Percentiles rank a stretch among this genome's conserved stretches.
Evolutionary conservation across 2,329 filamentous ascomycete genomes (phyloP).

Genomic region (Arthrobotrys conoides): DNA sequence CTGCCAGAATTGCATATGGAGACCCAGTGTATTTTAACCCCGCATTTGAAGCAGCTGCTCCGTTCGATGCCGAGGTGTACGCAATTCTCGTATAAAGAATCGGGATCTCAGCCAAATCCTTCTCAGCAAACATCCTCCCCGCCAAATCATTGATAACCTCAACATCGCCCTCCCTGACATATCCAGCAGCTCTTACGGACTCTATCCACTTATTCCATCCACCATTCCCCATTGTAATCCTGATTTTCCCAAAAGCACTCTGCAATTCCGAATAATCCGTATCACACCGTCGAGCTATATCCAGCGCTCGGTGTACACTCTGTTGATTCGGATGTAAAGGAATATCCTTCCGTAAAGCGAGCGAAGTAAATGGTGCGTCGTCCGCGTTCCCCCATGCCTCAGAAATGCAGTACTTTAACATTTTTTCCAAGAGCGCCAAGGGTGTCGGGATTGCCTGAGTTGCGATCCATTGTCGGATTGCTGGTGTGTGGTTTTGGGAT

Average conservation of each 20-base stretch:
- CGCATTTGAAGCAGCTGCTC: not conserved
- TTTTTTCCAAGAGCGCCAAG: slow-evolving; percentile 39
- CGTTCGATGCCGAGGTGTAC: slow-evolving; percentile 28
- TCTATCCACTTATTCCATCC: slow-evolving; percentile 35
- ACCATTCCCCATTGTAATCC: not conserved
- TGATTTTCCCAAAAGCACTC: slow-evolving; percentile 8
- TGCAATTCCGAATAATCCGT: slow-evolving; percentile 41
- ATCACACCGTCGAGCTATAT: slow-evolving; percentile 45
- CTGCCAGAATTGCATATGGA: slow-evolving; percentile 18
- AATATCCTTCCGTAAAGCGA: slow-evolving; percentile 49
- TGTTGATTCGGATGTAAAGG: slow-evolving; percentile 29
- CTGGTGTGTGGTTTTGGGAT: not conserved
- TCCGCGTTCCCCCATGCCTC: slow-evolving; percentile 45
- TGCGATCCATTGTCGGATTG: slow-evolving; percentile 30
- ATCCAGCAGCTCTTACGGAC: not conserved
- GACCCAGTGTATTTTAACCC: slow-evolving; percentile 20
- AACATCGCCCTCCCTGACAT: not conserved
- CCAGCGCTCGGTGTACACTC: slow-evolving; percentile 43
- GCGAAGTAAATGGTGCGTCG: slow-evolving; percentile 32
- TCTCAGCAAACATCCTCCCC: slow-evolving; percentile 21
- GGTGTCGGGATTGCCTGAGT: slow-evolving; percentile 16
- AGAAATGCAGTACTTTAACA: slow-evolving; percentile 47
- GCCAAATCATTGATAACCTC: slow-evolving; percentile 13
- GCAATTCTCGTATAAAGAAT: slow-evolving; percentile 35
- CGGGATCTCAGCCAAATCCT: slow-evolving; percentile 25